phyloP scores from a whole-genome alignment of 768 basidiomycete genomes.

The Tricholoma sp. region DNA sequence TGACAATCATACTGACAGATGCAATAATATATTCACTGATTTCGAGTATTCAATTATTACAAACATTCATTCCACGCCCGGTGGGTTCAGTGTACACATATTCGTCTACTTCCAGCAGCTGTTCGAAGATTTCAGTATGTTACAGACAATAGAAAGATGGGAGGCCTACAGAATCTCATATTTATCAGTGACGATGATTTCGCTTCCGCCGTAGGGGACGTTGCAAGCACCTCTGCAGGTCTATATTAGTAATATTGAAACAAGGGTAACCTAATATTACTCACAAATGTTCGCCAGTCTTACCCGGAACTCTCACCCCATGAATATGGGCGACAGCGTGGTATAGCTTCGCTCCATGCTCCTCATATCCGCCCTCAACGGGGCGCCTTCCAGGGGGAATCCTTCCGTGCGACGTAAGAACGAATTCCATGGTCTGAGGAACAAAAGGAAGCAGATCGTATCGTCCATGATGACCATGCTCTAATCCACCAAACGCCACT shows the following conservation, averaged over 20 bases:
- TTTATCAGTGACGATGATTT: constrained; percentile 29
- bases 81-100: background rate
- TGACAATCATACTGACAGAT: too few species aligned
- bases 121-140: constrained; percentile 1
- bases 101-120: constrained; percentile 33
- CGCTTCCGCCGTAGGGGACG: constrained; percentile 41
- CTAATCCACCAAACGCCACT: constrained; percentile 62
- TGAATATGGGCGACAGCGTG: constrained; percentile 55
- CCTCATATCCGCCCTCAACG: constrained; percentile 75
- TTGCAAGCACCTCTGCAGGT: constrained; percentile 34
- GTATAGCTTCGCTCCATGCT: constrained; percentile 58
- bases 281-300: constrained; percentile 67
- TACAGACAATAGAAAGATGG: background rate
- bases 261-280: constrained; percentile 12
- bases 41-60: background rate
- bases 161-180: constrained; percentile 46
- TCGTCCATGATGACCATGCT: constrained; percentile 56
- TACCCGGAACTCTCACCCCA: constrained; percentile 63
- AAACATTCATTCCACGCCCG: background rate
- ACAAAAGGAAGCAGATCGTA: constrained; percentile 75
- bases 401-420: constrained; percentile 52
- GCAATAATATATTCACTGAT: background rate
- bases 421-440: constrained; percentile 68
- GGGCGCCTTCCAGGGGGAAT: constrained; percentile 55
- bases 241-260: constrained; percentile 8